Evolutionary conservation across 1,284 basidiomycete species (phyloP).

Genomic region (Tilletia horrida): DNA sequence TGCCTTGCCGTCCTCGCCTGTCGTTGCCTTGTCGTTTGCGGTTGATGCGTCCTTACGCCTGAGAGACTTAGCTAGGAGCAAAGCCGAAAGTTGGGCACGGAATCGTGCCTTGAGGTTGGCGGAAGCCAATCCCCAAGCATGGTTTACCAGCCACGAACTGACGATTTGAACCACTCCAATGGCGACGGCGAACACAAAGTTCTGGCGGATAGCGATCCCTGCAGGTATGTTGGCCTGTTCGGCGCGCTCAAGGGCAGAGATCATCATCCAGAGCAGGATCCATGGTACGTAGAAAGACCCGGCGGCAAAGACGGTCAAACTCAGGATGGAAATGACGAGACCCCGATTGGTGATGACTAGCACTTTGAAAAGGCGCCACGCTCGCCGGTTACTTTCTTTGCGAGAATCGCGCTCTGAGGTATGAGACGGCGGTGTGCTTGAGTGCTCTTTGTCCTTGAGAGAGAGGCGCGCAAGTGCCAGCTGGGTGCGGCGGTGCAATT

Average conservation of each 20-base stretch:
- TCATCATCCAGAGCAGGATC: neutral
- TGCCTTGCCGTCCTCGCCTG: constrained; percentile 51
- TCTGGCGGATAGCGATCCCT: constrained; percentile 4
- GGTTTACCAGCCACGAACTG: neutral
- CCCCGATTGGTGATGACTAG: neutral
- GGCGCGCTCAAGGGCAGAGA: neutral
- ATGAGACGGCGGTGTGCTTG: neutral
- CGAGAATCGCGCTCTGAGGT: no score
- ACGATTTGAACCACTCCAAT: neutral
- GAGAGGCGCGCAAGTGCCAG: constrained; percentile 4
- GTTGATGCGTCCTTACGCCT: constrained; percentile 12
- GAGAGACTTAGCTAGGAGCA: constrained; percentile 27
- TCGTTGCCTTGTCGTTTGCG: constrained; percentile 53
- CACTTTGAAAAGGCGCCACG: neutral
- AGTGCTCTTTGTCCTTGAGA: neutral
- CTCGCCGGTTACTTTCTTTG: neutral
- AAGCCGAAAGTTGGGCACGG: constrained; percentile 24
- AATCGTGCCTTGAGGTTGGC: neutral
- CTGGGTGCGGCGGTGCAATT: neutral
- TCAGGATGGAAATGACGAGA: neutral
- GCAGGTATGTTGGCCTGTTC: neutral
- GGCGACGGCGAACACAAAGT: constrained; percentile 10
- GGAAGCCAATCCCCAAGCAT: constrained; percentile 1
- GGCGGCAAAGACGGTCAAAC: neutral
- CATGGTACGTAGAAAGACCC: constrained; percentile 7